These are phyloP conservation scores for Hapsidospora chrysogenum DNA, from an alignment of 495 filamentous ascomycete genomes.

Conservation along the genomic window DNA sequence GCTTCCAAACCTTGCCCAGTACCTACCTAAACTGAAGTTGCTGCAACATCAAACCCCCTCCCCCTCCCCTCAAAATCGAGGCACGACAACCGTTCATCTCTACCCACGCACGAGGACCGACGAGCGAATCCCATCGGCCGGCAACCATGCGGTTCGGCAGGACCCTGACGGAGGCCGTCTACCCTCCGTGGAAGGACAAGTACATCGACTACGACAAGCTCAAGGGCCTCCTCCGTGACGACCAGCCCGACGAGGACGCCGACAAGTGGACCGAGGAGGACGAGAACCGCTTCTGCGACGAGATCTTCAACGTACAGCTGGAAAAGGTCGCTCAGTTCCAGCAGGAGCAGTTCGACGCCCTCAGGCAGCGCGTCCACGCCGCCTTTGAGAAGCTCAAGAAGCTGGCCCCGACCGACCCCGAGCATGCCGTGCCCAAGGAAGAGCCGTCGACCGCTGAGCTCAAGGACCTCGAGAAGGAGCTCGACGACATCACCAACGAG, in stretches of 20 bases:
- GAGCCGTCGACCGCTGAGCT: constrained; percentile 17
- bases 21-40: no score
- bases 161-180: constrained; percentile 62
- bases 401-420: constrained; percentile 20
- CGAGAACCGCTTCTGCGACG: constrained; percentile 83
- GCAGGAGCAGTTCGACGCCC: constrained; percentile 48
- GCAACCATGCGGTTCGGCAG: constrained; percentile 90
- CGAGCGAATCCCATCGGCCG: not conserved
- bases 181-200: constrained; percentile 77
- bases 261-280: constrained; percentile 85
- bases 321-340: constrained; percentile 93
- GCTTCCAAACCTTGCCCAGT: no score
- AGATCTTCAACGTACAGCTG: constrained; percentile 82
- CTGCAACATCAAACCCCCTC: no score
- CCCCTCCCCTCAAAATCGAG: no score
- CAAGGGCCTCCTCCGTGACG: constrained; percentile 73
- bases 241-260: constrained; percentile 37
- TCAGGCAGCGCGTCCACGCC: constrained; percentile 48
- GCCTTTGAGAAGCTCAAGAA: constrained; percentile 45
- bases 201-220: constrained; percentile 94
- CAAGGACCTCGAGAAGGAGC: constrained; percentile 54
- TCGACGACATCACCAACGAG: constrained; percentile 78
- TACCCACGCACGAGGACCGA: no score
- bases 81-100: no score
- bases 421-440: constrained; percentile 8